Evolutionary conservation across 75 land plant genomes (phyloP).

Genomic region (Isoetes taiwanensis): DNA sequence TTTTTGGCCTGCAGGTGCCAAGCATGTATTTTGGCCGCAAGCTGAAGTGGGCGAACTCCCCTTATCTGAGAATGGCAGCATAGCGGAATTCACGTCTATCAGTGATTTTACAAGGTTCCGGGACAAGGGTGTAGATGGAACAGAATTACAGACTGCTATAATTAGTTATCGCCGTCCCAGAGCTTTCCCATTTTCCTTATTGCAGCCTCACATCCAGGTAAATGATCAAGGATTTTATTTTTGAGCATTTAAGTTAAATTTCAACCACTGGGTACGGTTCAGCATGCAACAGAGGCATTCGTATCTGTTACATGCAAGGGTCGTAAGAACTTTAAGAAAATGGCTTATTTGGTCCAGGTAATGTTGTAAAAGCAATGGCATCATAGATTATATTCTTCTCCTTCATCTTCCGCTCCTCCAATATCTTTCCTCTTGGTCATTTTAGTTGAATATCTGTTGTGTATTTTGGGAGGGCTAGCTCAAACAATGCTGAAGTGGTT

Average conservation of each 20-base stretch:
- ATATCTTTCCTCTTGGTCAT: too few relatives aligned
- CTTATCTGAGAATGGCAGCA: too few relatives aligned
- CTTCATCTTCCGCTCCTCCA: background rate
- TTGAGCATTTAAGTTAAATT: background rate
- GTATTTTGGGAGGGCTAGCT: too few relatives aligned
- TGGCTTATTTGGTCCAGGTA: too few relatives aligned
- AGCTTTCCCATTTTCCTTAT: constrained; percentile 57
- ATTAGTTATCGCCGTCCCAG: constrained; percentile 46
- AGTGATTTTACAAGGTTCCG: constrained; percentile 70
- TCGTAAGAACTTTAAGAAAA: too few relatives aligned
- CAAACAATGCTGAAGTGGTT: too few relatives aligned
- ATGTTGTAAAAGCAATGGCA: background rate
- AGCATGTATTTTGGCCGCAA: too few relatives aligned
- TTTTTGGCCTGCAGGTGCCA: too few relatives aligned
- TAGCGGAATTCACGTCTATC: constrained; percentile 38
- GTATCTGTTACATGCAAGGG: too few relatives aligned
- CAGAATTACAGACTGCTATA: constrained; percentile 79
- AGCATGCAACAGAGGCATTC: background rate
- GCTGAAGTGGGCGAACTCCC: too few relatives aligned
- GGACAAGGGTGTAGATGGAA: constrained; percentile 14
- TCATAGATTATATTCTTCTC: background rate
- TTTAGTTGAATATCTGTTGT: too few relatives aligned
- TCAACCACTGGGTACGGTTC: background rate
- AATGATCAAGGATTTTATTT: background rate
- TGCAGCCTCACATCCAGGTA: constrained; percentile 42